Percentiles rank a stretch among this genome's conserved stretches.
Evolutionary conservation across 2,329 filamentous ascomycete species (phyloP).

Genomic region (Xylaria sp.): DNA sequence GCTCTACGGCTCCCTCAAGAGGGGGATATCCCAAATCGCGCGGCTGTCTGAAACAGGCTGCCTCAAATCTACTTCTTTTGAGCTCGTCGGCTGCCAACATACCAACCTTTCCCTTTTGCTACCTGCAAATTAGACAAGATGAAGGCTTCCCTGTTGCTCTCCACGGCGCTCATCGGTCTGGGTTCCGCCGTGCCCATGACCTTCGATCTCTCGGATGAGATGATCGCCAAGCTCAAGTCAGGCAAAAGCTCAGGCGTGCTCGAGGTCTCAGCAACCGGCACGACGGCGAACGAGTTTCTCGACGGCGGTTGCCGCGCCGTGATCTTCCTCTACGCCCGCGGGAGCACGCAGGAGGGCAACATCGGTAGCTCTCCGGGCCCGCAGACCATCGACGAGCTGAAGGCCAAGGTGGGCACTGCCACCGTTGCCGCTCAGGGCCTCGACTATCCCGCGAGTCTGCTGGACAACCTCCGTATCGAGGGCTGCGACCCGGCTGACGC

Average conservation of each 20-base stretch:
- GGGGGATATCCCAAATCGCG: constrained; percentile 1
- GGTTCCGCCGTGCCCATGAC: constrained; percentile 37
- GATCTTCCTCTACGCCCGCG: constrained; percentile 55
- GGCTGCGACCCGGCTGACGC: constrained; percentile 51
- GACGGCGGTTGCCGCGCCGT: constrained; percentile 50
- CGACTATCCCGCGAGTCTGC: constrained; percentile 41
- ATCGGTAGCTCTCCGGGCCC: constrained; percentile 47
- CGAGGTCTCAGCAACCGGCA: constrained; percentile 19
- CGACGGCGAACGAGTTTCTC: constrained; percentile 51
- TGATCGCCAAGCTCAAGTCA: constrained; percentile 31
- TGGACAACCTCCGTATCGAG: constrained; percentile 41
- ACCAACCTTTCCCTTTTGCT: neutral
- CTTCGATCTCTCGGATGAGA: constrained; percentile 30
- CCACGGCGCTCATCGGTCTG: constrained; percentile 32
- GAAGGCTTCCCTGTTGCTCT: constrained; percentile 36
- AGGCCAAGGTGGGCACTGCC: constrained; percentile 48
- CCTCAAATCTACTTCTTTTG: neutral
- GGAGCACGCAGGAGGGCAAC: constrained; percentile 53
- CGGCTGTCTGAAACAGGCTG: constrained; percentile 10
- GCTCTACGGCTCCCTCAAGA: neutral
- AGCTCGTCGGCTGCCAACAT: neutral
- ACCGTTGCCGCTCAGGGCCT: constrained; percentile 44
- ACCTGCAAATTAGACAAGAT: constrained; percentile 27
- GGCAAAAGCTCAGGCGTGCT: constrained; percentile 18
- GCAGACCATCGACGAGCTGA: constrained; percentile 63